Conservation (phyloP, 202 grass and related monocot species). For the Cymbopogon flexuosus region DNA sequence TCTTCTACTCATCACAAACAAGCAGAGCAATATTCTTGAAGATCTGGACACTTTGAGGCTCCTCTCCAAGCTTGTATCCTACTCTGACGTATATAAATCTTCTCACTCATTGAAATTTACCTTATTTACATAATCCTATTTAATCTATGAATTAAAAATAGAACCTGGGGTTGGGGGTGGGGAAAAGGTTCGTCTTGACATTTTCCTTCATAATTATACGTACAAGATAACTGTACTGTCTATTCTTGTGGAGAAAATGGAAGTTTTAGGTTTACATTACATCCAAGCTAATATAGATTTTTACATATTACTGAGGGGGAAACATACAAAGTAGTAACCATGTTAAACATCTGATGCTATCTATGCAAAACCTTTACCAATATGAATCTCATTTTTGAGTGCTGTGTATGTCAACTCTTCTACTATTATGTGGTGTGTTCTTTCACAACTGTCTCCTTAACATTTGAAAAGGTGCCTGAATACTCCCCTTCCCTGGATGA, state of each 20-base stretch:
- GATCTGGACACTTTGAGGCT: conserved; percentile 74
- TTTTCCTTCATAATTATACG: background rate
- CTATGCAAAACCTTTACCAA: background rate
- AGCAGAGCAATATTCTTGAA: conserved; percentile 93
- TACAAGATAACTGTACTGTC: background rate
- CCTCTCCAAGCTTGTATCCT: conserved; percentile 83
- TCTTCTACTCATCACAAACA: conserved; percentile 82
- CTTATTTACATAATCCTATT: background rate
- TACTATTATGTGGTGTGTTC: background rate
- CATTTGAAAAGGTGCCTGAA: conserved; percentile 62
- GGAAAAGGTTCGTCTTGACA: background rate
- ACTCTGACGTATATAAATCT: background rate
- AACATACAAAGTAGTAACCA: background rate
- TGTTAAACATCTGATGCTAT: background rate
- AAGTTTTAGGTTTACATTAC: background rate
- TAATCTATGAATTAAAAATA: background rate
- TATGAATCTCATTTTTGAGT: conserved; percentile 7
- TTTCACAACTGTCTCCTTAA: conserved; percentile 42
- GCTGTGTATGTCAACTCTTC: background rate
- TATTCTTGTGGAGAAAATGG: background rate
- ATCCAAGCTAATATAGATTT: background rate
- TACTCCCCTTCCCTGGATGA: conserved; percentile 75
- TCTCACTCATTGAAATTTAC: background rate
- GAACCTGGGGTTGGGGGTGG: background rate
- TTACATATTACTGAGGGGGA: background rate